These are phyloP conservation scores for Phytopythium mirpurense DNA, from an alignment of 352 stramenopile species.

Conservation along the genomic window DNA sequence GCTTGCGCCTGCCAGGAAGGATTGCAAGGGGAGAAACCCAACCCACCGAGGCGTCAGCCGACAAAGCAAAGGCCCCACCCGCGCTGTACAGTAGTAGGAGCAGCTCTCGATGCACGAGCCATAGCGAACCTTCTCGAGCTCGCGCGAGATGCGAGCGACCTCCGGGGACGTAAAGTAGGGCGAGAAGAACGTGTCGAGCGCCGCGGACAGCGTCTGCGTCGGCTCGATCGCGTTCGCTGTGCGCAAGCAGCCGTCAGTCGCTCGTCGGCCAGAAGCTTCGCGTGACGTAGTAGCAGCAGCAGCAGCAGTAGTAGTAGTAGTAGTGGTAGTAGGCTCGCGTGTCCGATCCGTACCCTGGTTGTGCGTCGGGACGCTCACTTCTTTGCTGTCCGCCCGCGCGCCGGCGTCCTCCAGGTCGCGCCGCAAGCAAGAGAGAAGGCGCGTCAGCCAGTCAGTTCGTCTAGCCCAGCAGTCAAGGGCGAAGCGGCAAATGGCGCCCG, in stretches of 20 bases:
- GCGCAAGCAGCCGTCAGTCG: too few relatives aligned
- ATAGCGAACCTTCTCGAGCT: conserved; percentile 52
- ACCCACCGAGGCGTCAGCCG: background rate
- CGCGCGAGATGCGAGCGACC: conserved; percentile 45
- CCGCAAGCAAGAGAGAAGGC: background rate
- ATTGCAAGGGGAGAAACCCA: conserved; percentile 7
- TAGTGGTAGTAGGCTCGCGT: too few relatives aligned
- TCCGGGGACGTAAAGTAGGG: conserved; percentile 60
- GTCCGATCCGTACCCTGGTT: background rate
- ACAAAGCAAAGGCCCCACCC: background rate
- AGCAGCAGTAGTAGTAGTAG: background rate
- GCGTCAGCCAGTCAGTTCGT: background rate
- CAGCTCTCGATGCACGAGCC: too few relatives aligned
- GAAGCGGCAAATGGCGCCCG: background rate
- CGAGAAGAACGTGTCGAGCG: conserved; percentile 58
- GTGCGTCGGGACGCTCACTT: conserved; percentile 5
- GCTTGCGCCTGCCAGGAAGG: conserved; percentile 31
- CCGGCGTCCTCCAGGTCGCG: conserved; percentile 16
- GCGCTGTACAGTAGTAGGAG: background rate
- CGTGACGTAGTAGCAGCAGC: background rate
- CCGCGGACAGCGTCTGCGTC: conserved; percentile 36
- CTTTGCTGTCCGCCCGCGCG: conserved; percentile 9
- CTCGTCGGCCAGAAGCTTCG: too few relatives aligned
- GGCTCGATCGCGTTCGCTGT: conserved; percentile 24
- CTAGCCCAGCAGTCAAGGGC: background rate